Evolutionary conservation across 192 early-diverging fungal genomes (phyloP), one percentile per base, ranked within the genome.

Genomic region (Backusella circina): DNA sequence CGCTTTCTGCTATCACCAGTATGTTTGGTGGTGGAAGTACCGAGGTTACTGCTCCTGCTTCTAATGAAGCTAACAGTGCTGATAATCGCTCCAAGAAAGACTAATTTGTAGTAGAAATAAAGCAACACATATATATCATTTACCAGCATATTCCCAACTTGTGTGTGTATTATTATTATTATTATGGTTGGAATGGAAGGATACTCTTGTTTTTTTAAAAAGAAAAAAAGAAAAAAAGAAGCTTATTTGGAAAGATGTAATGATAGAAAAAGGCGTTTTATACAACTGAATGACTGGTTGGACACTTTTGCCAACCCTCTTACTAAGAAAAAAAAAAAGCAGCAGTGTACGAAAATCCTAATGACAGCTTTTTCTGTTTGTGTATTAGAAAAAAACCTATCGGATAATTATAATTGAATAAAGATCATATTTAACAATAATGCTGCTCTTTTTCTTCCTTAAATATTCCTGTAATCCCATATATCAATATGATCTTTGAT

Each of bases 1-100:
- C 94, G 72, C 92, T 97, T 76, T 93, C 81, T 65, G 83, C 80
- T 33, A 37, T 89, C 0, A 72, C 36, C 15, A 31, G 39, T 44
- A 64, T 64, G 38, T 65, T 80, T 21, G 86, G 86, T 31, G 79
- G 77, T 44, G 67, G 51, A n/a, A 51, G 21, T 39, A 66, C 78
- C 32, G 69, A 44, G 5, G 16, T 13, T 18, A 10, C 69, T 47
- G 75, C 82, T 54, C 50, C 37, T 70, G 36, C 50, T 44, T 18
- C 44, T n/a, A 41, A 44, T 10, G 68, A 4, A 21, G 54, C 6
- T 70, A n/a, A 31, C n/a, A 54, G 9, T 12, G 26, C 6, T 33
- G 30, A 70, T 30, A 26, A 32, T 3, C 21, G 5, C 8, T 41
- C 68, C 33, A 70, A 76, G 68, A 76, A 76, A 54, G 65, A 76